phyloP scores from a whole-genome alignment of 768 basidiomycete genomes.

The Tricholoma bakamatsutake region DNA sequence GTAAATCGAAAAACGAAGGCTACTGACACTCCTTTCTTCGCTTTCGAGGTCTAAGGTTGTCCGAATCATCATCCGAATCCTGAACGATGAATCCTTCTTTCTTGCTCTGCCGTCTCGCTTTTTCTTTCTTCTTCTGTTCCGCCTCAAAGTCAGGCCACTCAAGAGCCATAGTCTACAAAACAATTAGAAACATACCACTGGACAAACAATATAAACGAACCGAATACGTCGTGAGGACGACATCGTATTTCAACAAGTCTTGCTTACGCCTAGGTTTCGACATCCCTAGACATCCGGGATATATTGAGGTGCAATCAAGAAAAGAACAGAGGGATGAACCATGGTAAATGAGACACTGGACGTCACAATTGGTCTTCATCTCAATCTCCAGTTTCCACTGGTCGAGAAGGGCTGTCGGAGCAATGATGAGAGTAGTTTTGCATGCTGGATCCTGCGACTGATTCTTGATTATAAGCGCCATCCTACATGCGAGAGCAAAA shows the following conservation, averaged over 20 bases:
- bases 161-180: conserved; percentile 42
- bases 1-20: neutral
- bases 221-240: conserved; percentile 53
- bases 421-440: conserved; percentile 65
- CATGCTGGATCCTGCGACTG: conserved; percentile 38
- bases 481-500: conserved; percentile 28
- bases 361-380: conserved; percentile 42
- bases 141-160: conserved; percentile 56
- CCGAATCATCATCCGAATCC: conserved; percentile 31
- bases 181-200: neutral
- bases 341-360: conserved; percentile 59
- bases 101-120: conserved; percentile 23
- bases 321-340: conserved; percentile 24
- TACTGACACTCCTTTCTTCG: conserved; percentile 27
- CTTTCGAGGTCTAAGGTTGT: conserved; percentile 21
- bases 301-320: neutral
- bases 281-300: conserved; percentile 31
- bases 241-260: conserved; percentile 51
- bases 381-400: conserved; percentile 65
- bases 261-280: conserved; percentile 40
- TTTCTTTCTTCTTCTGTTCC: conserved; percentile 40
- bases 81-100: conserved; percentile 26
- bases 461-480: conserved; percentile 55
- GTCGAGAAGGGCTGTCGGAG: conserved; percentile 57
- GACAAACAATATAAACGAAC: conserved; percentile 21